Evolutionary conservation across 306 rosid genomes (phyloP).

Genomic region (Lupinus albus): DNA sequence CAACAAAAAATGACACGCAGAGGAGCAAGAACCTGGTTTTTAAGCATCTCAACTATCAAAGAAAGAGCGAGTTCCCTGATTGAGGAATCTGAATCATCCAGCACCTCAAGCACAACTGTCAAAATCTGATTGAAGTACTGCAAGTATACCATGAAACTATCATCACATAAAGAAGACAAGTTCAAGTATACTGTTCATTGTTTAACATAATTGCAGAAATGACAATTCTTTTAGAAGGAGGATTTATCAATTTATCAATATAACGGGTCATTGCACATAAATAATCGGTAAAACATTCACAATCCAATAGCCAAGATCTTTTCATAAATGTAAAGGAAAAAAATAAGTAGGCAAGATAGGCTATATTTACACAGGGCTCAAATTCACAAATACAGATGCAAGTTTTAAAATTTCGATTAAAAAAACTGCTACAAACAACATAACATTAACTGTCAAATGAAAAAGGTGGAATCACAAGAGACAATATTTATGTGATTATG

Average conservation of each 20-base stretch:
- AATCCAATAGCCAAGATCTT: background rate
- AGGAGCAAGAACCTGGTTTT: constrained; percentile 65
- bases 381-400: background rate
- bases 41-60: constrained; percentile 80
- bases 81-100: constrained; percentile 90
- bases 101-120: constrained; percentile 89
- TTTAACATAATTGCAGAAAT: constrained; percentile 8
- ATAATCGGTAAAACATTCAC: background rate
- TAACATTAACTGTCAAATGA: constrained; percentile 13
- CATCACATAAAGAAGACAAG: constrained; percentile 32
- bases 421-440: background rate
- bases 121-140: constrained; percentile 99
- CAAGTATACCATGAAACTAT: constrained; percentile 50
- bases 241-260: constrained; percentile 14
- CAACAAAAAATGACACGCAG: constrained; percentile 26
- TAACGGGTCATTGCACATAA: constrained; percentile 15
- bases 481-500: background rate
- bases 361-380: background rate
- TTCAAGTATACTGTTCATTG: constrained; percentile 14
- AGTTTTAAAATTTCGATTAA: background rate
- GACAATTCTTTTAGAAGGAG: constrained; percentile 6
- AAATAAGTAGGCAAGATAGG: too few relatives aligned
- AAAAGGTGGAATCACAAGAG: constrained; percentile 18
- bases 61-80: constrained; percentile 78
- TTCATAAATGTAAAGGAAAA: too few relatives aligned